Percentiles rank a stretch among this genome's conserved stretches.
Conservation (phyloP, 2,329 filamentous ascomycete species). For the Penicillium sp. region DNA sequence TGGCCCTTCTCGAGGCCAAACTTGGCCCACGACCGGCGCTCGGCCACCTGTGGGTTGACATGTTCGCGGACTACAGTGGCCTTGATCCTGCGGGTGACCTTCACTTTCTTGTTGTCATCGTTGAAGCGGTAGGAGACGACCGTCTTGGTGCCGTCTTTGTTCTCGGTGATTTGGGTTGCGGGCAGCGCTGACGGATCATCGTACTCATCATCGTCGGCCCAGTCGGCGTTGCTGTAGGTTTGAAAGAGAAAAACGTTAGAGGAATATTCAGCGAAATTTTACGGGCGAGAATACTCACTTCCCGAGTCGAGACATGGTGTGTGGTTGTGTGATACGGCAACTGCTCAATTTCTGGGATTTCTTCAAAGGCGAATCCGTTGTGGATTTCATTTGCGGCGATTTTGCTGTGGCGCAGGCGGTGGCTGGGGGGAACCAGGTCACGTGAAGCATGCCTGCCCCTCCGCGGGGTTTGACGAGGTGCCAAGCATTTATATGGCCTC, state of each 20-base stretch:
- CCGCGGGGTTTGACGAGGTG: background rate
- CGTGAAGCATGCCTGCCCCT: constrained; percentile 10
- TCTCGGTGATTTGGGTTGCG: constrained; percentile 82
- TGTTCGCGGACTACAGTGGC: constrained; percentile 87
- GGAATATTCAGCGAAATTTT: background rate
- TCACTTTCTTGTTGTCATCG: constrained; percentile 93
- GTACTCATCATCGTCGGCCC: constrained; percentile 89
- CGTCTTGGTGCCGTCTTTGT: constrained; percentile 98
- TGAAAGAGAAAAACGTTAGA: constrained; percentile 24
- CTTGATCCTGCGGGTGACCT: constrained; percentile 94
- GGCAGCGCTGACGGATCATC: constrained; percentile 85
- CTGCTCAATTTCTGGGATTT: constrained; percentile 45
- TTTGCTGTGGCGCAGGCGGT: constrained; percentile 38
- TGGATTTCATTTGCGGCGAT: constrained; percentile 44
- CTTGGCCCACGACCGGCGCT: constrained; percentile 90
- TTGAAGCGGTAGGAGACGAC: constrained; percentile 87
- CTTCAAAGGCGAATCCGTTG: constrained; percentile 45
- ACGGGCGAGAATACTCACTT: constrained; percentile 39
- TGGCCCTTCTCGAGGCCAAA: constrained; percentile 91
- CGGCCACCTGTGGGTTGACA: constrained; percentile 94
- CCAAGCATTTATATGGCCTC: background rate
- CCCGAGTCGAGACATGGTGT: constrained; percentile 51
- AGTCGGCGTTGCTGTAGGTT: constrained; percentile 66
- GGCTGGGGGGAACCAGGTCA: constrained; percentile 33
- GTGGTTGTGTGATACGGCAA: constrained; percentile 30